Base-by-base conservation (phyloP, 352 stramenopile genomes). In the Blastocystis hominis region DNA sequence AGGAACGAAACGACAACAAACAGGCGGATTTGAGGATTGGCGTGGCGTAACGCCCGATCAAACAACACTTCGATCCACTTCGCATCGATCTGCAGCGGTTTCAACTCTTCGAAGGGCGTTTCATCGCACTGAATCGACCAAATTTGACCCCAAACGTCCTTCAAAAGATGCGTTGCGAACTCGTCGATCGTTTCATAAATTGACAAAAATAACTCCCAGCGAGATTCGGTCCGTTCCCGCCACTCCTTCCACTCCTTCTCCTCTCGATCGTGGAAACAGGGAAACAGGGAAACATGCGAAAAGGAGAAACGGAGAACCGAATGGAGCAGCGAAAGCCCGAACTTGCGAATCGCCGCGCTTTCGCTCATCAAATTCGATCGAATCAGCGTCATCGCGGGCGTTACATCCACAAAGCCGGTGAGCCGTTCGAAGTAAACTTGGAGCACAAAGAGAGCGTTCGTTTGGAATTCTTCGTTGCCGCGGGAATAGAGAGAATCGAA, bases 161-260 rank as follows among this genome's bases (percentile, higher is more conserved):
- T 30, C 42, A 87, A 15, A 4, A 87, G 34, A 5, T 87, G 77
- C 1, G 61, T 56, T n/a, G 77, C 53, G n/a, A 68, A 87, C 34
- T 87, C 77, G 53, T 87, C 77, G 38, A 87, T 44, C n/a, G 77
- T 87, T 36, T 87, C n/a, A 64, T 76, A 87, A n/a, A 87, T 36
- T 1, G 77, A 87, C 9, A 87, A 77, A 44, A 77, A 87, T 3
- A 50, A 63, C 10, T 87, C 53, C 77, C 77, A 87, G 10, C 54
- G 44, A 54, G 24, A 13, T 6, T 84, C 13, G 44, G 44, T 62
- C 9, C 34, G 15, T 15, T 20, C n/a, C 69, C 62, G 6, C 47
- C 55, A 79, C 24, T 7, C 20, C 6, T 34, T 20, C 15, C 9
- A 34, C 20, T 13, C 0, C 10, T 5, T 20, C 7, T 20, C 15